These are phyloP conservation scores for Phyllachora maydis DNA, from an alignment of 2,329 filamentous ascomycete genomes.

Conservation along the genomic window DNA sequence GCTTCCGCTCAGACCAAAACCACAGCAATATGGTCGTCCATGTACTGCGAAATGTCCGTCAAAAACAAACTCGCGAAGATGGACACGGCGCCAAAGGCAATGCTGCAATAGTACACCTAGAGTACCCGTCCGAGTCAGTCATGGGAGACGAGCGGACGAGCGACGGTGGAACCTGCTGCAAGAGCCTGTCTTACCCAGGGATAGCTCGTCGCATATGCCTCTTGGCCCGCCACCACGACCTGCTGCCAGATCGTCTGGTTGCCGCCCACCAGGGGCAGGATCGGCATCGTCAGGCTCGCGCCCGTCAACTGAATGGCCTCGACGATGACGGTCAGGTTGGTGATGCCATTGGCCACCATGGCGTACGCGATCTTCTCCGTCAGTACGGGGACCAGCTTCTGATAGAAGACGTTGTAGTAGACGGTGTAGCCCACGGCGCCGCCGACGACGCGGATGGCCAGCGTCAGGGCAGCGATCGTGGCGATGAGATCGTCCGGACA, in stretches of 20 bases:
- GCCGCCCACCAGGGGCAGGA: constrained; percentile 31
- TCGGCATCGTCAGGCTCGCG: constrained; percentile 24
- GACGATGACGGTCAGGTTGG: constrained; percentile 19
- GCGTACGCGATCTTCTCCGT: constrained; percentile 24
- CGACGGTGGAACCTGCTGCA: too few species aligned
- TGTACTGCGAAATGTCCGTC: constrained; percentile 34
- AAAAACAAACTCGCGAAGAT: constrained; percentile 37
- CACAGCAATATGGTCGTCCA: constrained; percentile 36
- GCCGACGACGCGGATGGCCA: constrained; percentile 49
- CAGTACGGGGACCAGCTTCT: constrained; percentile 21
- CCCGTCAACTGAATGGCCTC: constrained; percentile 30
- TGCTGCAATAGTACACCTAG: constrained; percentile 42
- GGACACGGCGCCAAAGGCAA: constrained; percentile 35
- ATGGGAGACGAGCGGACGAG: too few species aligned
- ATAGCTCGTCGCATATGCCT: constrained; percentile 36
- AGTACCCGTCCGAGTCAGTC: too few species aligned
- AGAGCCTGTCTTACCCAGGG: too few species aligned
- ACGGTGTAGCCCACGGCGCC: constrained; percentile 43
- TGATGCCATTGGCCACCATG: constrained; percentile 28
- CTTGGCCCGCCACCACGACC: constrained; percentile 31
- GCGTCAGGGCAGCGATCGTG: constrained; percentile 45
- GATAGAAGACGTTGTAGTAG: constrained; percentile 31
- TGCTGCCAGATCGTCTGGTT: constrained; percentile 25
- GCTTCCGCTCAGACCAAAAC: constrained; percentile 15
- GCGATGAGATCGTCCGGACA: constrained; percentile 51